phyloP scores from a whole-genome alignment of 805 yeast species.

The Candida taoyuanica region DNA sequence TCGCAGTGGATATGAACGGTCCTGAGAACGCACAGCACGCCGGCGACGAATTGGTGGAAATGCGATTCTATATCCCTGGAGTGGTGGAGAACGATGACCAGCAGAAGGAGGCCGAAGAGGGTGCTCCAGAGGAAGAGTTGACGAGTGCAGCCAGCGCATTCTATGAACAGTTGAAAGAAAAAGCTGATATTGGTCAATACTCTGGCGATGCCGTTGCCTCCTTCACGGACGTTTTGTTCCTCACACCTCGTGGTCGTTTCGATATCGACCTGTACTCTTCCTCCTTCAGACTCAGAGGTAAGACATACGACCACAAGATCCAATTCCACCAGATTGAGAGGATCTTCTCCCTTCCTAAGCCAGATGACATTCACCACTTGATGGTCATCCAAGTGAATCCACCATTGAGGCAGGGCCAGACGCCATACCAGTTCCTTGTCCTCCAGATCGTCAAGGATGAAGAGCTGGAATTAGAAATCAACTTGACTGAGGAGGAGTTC shows the following conservation, averaged over 20 bases:
- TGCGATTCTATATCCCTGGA: slow-evolving; percentile 94
- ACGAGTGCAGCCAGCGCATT: slow-evolving; percentile 77
- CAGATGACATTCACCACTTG: slow-evolving; percentile 88
- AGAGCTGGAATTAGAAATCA: slow-evolving; percentile 84
- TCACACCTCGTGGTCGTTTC: slow-evolving; percentile 98
- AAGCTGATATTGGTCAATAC: slow-evolving; percentile 90
- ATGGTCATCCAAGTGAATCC: slow-evolving; percentile 91
- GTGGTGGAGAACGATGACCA: slow-evolving; percentile 39
- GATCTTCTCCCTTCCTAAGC: slow-evolving; percentile 87
- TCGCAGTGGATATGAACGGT: slow-evolving; percentile 78
- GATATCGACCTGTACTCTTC: slow-evolving; percentile 90
- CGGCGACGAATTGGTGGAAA: slow-evolving; percentile 94
- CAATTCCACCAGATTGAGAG: slow-evolving; percentile 88
- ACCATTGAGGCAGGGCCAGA: slow-evolving; percentile 97
- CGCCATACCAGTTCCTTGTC: slow-evolving; percentile 88
- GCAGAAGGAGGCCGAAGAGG: slow-evolving; percentile 8
- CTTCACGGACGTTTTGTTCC: slow-evolving; percentile 82
- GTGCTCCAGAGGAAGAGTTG: slow-evolving; percentile 40
- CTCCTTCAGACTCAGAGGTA: slow-evolving; percentile 89
- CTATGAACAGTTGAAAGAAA: slow-evolving; percentile 86
- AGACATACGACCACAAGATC: slow-evolving; percentile 94
- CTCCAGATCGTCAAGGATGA: slow-evolving; percentile 88
- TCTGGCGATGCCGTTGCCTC: slow-evolving; percentile 95
- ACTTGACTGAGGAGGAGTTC: slow-evolving; percentile 78
- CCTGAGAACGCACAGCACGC: slow-evolving; percentile 54